Conservation (phyloP, 1,139 yeast species). For the Geotrichum macrosporum region DNA sequence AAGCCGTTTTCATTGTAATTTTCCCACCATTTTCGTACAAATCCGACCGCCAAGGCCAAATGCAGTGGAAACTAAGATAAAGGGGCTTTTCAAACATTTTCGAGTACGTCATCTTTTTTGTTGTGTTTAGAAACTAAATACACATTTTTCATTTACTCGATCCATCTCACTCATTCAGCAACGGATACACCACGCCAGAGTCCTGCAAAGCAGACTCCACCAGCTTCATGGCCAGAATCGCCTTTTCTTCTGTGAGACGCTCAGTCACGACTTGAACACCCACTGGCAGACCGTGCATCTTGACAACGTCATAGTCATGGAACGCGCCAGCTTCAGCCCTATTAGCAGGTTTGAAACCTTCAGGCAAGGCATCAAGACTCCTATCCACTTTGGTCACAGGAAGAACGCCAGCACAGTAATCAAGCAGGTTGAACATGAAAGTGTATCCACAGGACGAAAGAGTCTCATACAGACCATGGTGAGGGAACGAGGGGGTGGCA, state of each 20-base stretch:
- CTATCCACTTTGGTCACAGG: slow-evolving; percentile 58
- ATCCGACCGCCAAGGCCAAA: too few species aligned
- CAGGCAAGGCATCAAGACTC: slow-evolving; percentile 40
- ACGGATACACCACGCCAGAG: slow-evolving; percentile 32
- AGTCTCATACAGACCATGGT: slow-evolving; percentile 38
- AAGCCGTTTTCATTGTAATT: too few species aligned
- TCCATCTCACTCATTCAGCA: slow-evolving; percentile 33
- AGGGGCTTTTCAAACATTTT: too few species aligned
- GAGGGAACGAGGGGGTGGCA: slow-evolving; percentile 43
- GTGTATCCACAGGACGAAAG: slow-evolving; percentile 49
- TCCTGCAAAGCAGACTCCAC: slow-evolving; percentile 38
- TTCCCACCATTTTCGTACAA: too few species aligned
- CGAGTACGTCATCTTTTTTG: too few species aligned
- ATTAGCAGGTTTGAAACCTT: slow-evolving; percentile 38
- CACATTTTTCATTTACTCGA: too few species aligned
- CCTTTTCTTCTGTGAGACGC: slow-evolving; percentile 60
- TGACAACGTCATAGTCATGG: slow-evolving; percentile 50
- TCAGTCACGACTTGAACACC: slow-evolving; percentile 59
- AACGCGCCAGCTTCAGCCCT: slow-evolving; percentile 42
- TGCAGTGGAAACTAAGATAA: too few species aligned
- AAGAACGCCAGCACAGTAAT: slow-evolving; percentile 54
- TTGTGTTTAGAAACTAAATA: too few species aligned
- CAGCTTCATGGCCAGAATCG: slow-evolving; percentile 43
- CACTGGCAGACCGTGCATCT: slow-evolving; percentile 61
- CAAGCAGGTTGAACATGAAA: slow-evolving; percentile 54